Evolutionary conservation across 1,284 basidiomycete genomes (phyloP).

Genomic region (Puccinia hordei): DNA sequence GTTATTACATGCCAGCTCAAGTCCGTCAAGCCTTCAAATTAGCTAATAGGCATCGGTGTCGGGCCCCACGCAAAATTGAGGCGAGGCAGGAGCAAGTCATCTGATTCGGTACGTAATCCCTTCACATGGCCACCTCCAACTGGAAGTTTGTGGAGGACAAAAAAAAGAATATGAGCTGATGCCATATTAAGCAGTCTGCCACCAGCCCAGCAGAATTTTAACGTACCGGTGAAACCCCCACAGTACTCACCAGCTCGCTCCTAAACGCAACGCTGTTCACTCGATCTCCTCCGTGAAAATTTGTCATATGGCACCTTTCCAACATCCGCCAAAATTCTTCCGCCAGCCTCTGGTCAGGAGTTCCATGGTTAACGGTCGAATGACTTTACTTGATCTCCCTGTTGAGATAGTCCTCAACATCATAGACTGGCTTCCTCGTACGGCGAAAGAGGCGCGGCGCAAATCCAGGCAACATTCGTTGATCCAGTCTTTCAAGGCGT

Average conservation of each 20-base stretch:
- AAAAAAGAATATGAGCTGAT: not conserved
- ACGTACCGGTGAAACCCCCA: not conserved
- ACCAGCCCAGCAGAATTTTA: no score
- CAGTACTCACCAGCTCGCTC: no score
- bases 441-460: not conserved
- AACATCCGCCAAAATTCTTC: not conserved
- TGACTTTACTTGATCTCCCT: slow-evolving; percentile 22
- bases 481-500: not conserved
- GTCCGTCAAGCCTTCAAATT: no score
- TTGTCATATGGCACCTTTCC: not conserved
- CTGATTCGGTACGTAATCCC: not conserved
- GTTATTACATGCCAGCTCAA: no score
- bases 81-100: no score
- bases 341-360: not conserved
- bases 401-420: slow-evolving; percentile 21
- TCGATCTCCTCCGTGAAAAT: not conserved
- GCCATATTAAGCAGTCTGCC: not conserved
- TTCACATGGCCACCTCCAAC: not conserved
- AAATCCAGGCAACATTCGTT: slow-evolving; percentile 9
- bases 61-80: no score
- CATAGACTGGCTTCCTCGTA: slow-evolving; percentile 5
- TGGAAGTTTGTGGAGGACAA: not conserved
- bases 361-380: not conserved
- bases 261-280: not conserved
- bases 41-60: no score